Percentiles rank a stretch among this genome's conserved stretches.
phyloP scores from a whole-genome alignment of 495 filamentous ascomycete species.

The Neurospora pannonica region DNA sequence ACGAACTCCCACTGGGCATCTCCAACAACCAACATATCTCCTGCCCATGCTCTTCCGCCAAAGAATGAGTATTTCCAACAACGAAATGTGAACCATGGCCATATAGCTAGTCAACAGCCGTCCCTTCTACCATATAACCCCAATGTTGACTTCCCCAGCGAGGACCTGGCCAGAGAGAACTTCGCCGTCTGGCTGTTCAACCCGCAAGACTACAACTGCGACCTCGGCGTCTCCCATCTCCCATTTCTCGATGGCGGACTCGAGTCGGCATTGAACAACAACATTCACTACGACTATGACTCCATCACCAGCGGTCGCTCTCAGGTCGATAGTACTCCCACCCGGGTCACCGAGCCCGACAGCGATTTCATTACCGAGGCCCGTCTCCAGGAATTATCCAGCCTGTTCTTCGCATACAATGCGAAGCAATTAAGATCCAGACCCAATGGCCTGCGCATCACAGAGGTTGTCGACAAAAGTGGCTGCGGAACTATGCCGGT shows the following conservation, averaged over 20 bases:
- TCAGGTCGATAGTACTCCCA: constrained; percentile 61
- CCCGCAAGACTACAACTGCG: constrained; percentile 29
- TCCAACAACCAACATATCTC: background rate
- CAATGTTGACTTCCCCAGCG: constrained; percentile 24
- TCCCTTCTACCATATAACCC: constrained; percentile 24
- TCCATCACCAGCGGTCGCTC: constrained; percentile 50
- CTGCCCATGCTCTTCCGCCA: background rate
- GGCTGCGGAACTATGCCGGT: constrained; percentile 55
- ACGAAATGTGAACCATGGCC: background rate
- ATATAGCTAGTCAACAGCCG: constrained; percentile 15
- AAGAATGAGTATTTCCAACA: background rate
- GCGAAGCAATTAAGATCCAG: constrained; percentile 62
- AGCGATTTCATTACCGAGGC: constrained; percentile 68
- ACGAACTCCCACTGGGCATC: background rate
- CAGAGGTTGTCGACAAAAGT: constrained; percentile 59
- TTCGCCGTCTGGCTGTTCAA: constrained; percentile 44
- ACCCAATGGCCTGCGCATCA: constrained; percentile 45
- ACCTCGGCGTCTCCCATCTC: constrained; percentile 31
- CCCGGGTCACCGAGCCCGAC: constrained; percentile 60
- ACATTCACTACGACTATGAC: constrained; percentile 43
- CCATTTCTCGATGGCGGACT: constrained; percentile 41
- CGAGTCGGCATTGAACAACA: constrained; percentile 41
- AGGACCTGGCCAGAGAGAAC: constrained; percentile 33
- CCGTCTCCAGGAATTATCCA: constrained; percentile 68
- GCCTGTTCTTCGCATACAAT: constrained; percentile 69